A percentile compares a stretch with the other conserved stretches of the same genome.
Conservation (phyloP, 345 rosid species). For the Abelmoschus esculentus region DNA sequence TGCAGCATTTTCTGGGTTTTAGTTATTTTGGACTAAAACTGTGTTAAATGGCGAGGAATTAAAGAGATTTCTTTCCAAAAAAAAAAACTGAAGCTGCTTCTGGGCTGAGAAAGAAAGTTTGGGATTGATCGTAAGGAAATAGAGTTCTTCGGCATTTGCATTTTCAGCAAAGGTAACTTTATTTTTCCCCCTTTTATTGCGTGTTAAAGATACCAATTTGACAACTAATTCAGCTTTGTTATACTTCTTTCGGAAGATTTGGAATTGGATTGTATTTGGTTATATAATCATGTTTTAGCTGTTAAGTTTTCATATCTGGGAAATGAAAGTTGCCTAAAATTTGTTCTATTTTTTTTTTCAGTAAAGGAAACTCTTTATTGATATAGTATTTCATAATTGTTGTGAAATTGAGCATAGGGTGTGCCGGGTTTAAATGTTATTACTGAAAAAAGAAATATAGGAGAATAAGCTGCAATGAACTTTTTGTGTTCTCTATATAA, state of each 20-base stretch:
- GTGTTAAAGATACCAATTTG: not conserved
- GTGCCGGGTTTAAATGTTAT: not conserved
- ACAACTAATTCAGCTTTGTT: not conserved
- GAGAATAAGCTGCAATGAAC: not conserved
- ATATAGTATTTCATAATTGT: not conserved
- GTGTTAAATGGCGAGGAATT: conserved; percentile 8
- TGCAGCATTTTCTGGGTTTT: conserved; percentile 10
- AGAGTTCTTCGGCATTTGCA: conserved; percentile 31
- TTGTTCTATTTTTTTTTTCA: not conserved
- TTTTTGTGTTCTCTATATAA: not conserved
- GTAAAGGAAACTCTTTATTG: not conserved
- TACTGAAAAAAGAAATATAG: not conserved
- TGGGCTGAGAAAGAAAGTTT: conserved; percentile 14
- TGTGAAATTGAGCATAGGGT: not conserved
- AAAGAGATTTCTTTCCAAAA: not conserved
- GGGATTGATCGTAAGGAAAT: conserved; percentile 19
- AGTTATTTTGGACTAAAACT: conserved; percentile 3
- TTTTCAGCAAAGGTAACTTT: conserved; percentile 26
- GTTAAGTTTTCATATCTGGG: conserved; percentile 14
- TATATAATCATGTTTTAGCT: not conserved
- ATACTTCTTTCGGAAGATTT: not conserved
- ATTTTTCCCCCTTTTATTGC: not conserved
- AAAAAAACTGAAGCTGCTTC: conserved; percentile 15
- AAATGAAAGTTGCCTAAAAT: conserved; percentile 3
- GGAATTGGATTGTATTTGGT: conserved; percentile 1